phyloP scores from a whole-genome alignment of 2,329 filamentous ascomycete species.

The Cladophialophora exuberans region DNA sequence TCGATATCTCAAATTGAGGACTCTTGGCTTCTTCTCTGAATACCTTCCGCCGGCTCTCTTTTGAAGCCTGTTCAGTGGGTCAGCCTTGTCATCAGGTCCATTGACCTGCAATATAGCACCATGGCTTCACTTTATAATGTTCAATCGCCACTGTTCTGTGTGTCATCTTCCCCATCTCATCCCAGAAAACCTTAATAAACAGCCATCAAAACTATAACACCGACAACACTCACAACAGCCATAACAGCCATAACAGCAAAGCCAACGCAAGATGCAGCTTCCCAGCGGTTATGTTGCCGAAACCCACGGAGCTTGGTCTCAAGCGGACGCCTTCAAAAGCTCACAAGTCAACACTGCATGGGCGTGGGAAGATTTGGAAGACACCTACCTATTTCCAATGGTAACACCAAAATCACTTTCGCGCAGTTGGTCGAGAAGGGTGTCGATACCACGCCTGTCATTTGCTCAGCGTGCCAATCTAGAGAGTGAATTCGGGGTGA shows the following conservation, averaged over 20 bases:
- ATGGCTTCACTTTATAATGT: too few species aligned
- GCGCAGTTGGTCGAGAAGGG: not conserved
- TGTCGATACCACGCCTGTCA: not conserved
- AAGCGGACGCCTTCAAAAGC: not conserved
- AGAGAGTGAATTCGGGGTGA: not conserved
- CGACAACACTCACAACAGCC: not conserved
- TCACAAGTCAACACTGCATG: constrained; percentile 1
- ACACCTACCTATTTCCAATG: constrained; percentile 9
- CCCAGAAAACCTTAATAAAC: not conserved
- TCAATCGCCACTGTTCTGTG: too few species aligned
- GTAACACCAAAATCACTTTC: not conserved
- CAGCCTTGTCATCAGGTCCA: too few species aligned
- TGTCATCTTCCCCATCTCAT: too few species aligned
- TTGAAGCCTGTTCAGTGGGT: too few species aligned
- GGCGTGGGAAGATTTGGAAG: constrained; percentile 5
- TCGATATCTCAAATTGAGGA: too few species aligned
- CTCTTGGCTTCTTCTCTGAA: too few species aligned
- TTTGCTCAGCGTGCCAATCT: not conserved
- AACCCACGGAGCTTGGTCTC: constrained; percentile 7
- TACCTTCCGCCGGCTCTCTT: too few species aligned
- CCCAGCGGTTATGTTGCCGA: constrained; percentile 7
- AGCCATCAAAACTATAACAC: not conserved
- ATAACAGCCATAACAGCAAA: too few species aligned
- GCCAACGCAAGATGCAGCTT: constrained; percentile 4
- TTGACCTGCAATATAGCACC: too few species aligned